Base-by-base conservation (phyloP, 1,284 basidiomycete genomes). In the Schizopora paradoxa region DNA sequence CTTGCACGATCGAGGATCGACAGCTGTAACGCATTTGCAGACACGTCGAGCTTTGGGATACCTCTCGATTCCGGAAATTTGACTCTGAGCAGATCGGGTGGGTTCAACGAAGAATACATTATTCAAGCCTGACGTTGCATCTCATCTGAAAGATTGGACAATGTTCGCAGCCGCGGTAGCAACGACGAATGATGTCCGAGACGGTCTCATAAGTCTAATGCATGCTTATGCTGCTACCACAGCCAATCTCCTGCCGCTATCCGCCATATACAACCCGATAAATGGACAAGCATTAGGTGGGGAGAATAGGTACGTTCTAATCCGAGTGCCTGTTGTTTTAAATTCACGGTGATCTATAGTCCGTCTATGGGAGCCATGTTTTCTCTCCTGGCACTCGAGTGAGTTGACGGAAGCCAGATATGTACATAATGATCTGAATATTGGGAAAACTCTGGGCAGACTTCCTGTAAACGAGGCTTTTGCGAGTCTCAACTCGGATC, bases 111-210 rank as follows among this genome's bases (percentile, higher is more conserved):
- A 10, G 14, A 31, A 31, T 31, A 31, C 28, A 31, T n/a, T n/a
- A n/a, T n/a, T n/a, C n/a, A n/a, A n/a, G 19, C 41, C 48, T 0
- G 73, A 57, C 45, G 70, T 73, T 1, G 61, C 64, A 2, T 55
- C 61, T 8, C 71, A 74, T 56, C 48, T 75, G 4, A 71, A 71
- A 70, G 69, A 69, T 45, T 70, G 67, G 69, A 61, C 62, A 8
- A 54, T 69, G 34, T 62, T 69, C 43, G 60, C 62, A 3, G 68
- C 68, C 4, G 64, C 61, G 4, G 60, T 63, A 6, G 52, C 61
- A 3, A 56, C 56, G 0, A 56, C 64, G 26, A 52, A 51, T 13
- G 44, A 53, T 1, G 55, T 62, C 2, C 58, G 66, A 10, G 54
- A 68, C 32, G 35, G 50, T 1, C 54, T 73, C 22, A 61, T 72